These are phyloP conservation scores for Wickerhamomyces ciferrii DNA, from an alignment of 805 yeast genomes.

Conservation along the genomic window DNA sequence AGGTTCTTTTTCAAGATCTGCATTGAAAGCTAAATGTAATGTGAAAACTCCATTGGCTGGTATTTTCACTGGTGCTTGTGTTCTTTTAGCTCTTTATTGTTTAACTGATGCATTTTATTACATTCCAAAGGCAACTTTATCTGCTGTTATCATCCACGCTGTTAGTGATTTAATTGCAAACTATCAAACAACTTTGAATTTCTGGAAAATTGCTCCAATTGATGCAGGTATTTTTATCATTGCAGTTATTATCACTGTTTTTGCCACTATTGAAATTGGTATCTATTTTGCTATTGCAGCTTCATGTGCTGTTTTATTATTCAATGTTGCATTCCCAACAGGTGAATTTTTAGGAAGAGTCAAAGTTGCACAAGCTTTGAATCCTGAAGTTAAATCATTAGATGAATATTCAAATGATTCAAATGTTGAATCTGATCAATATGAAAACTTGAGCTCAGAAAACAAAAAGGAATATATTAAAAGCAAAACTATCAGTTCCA, in stretches of 20 bases:
- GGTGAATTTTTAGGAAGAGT: conserved; percentile 82
- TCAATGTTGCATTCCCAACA: conserved; percentile 73
- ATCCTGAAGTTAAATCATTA: conserved; percentile 42
- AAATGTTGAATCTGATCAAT: conserved; percentile 8
- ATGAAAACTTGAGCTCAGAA: conserved; percentile 9
- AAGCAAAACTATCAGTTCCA: conserved; percentile 1
- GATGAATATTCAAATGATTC: conserved; percentile 8
- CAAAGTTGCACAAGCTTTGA: conserved; percentile 62
- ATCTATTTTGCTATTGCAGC: conserved; percentile 88
- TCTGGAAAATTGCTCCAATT: conserved; percentile 66
- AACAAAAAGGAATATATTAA: neutral
- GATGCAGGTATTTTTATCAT: conserved; percentile 19
- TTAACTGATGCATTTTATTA: conserved; percentile 80
- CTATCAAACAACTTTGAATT: conserved; percentile 57
- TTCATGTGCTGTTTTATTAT: conserved; percentile 66
- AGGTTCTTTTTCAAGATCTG: conserved; percentile 93
- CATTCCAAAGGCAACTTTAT: conserved; percentile 84
- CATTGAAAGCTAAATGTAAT: conserved; percentile 91
- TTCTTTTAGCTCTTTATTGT: conserved; percentile 77
- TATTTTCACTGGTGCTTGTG: conserved; percentile 84
- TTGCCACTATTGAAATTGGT: conserved; percentile 71
- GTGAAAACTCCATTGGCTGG: conserved; percentile 94
- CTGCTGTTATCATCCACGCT: conserved; percentile 90
- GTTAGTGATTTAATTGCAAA: conserved; percentile 80
- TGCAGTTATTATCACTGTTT: conserved; percentile 20